phyloP scores from a whole-genome alignment of 1,139 yeast species.

The Suhomyces choctaworum region DNA sequence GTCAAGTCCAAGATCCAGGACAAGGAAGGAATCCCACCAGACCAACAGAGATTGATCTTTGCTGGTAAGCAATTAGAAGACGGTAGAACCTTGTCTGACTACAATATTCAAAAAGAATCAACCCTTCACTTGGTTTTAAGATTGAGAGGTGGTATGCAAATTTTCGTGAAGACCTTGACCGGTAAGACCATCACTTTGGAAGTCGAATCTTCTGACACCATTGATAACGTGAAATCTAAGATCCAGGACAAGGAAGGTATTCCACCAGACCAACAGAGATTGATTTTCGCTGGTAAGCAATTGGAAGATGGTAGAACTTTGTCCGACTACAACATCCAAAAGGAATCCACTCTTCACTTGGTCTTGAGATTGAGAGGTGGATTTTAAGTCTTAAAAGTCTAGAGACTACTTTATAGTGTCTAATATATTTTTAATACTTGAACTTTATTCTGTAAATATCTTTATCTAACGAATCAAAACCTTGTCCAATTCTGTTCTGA shows the following conservation, averaged over 20 bases:
- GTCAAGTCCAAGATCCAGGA: conserved; percentile 93
- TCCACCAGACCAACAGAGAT: conserved; percentile 93
- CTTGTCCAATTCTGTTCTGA: conserved; percentile 26
- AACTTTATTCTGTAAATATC: background rate
- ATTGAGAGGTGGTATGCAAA: conserved; percentile 90
- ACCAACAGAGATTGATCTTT: conserved; percentile 89
- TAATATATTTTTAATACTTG: background rate
- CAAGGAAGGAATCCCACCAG: conserved; percentile 95
- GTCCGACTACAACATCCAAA: conserved; percentile 92
- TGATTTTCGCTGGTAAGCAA: conserved; percentile 92
- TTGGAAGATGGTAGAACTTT: conserved; percentile 91
- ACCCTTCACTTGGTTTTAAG: conserved; percentile 85
- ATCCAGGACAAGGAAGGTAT: conserved; percentile 94
- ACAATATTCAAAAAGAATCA: conserved; percentile 94
- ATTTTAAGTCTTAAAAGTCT: conserved; percentile 52
- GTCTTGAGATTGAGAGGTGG: conserved; percentile 84
- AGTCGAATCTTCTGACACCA: conserved; percentile 92
- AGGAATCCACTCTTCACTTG: conserved; percentile 87
- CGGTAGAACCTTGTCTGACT: conserved; percentile 89
- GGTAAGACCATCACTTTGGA: conserved; percentile 92
- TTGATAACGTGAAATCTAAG: conserved; percentile 91
- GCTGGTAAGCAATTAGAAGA: conserved; percentile 95
- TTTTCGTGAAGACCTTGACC: conserved; percentile 58
- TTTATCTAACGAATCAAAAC: background rate
- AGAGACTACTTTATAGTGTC: background rate